phyloP scores from a whole-genome alignment of 1,284 basidiomycete species.

The Tilletia caries region DNA sequence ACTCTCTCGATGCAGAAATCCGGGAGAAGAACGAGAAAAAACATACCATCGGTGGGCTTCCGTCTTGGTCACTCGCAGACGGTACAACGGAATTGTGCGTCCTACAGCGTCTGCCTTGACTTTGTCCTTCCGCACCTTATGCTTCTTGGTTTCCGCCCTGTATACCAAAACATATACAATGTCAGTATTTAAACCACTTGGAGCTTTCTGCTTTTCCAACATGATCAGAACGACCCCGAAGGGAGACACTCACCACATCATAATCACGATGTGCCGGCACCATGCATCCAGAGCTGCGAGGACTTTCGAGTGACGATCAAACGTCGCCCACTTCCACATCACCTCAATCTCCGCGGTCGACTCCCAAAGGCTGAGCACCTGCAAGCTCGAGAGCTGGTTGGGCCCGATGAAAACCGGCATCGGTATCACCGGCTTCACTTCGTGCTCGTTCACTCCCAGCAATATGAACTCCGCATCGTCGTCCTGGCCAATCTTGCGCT shows the following conservation, averaged over 20 bases:
- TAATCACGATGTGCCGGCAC: background rate
- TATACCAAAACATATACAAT: background rate
- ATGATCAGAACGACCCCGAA: too few relatives aligned
- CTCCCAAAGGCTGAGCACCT: background rate
- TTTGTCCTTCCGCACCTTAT: background rate
- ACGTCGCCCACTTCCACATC: background rate
- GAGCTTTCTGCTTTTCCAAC: too few relatives aligned
- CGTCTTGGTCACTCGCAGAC: too few relatives aligned
- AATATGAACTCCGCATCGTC: background rate
- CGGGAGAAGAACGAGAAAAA: too few relatives aligned
- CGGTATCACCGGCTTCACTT: background rate
- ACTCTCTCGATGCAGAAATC: too few relatives aligned
- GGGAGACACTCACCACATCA: background rate
- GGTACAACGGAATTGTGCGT: too few relatives aligned
- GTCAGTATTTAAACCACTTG: background rate
- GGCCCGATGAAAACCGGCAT: background rate
- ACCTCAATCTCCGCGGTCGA: background rate
- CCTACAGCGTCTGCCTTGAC: background rate
- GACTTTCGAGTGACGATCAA: background rate
- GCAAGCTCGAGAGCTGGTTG: background rate
- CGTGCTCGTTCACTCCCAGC: background rate
- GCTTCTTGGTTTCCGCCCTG: background rate
- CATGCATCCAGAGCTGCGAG: background rate
- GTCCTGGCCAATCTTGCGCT: background rate
- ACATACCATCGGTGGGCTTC: too few relatives aligned